Percentiles rank a stretch among this genome's conserved stretches.
Conservation (phyloP, 2,329 filamentous ascomycete species). For the Phaeosphaeria sp. region DNA sequence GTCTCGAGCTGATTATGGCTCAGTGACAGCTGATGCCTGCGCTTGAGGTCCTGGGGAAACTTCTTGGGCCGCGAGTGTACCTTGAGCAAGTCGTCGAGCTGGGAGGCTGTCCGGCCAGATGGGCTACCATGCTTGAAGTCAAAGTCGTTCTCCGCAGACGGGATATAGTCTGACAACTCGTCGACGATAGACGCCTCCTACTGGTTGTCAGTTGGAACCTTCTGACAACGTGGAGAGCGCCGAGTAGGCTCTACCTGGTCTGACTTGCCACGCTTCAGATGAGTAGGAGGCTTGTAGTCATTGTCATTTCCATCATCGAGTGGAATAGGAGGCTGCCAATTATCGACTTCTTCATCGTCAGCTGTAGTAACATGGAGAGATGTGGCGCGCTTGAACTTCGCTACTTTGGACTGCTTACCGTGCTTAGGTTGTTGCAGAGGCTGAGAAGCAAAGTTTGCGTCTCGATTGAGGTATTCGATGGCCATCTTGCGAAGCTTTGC, state of each 20-base stretch:
- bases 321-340: not conserved
- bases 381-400: not conserved
- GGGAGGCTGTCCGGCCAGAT: conserved; percentile 1
- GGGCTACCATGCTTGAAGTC: conserved; percentile 8
- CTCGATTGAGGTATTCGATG: too few relatives aligned
- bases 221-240: not conserved
- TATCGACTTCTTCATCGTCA: not conserved
- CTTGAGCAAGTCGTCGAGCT: conserved; percentile 5
- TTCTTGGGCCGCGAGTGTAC: not conserved
- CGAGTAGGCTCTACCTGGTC: not conserved
- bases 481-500: too few relatives aligned
- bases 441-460: not conserved
- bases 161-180: conserved; percentile 4
- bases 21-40: not conserved
- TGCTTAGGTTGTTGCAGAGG: not conserved
- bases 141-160: conserved; percentile 4
- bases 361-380: not conserved
- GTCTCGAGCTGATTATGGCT: conserved; percentile 2
- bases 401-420: not conserved
- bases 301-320: not conserved
- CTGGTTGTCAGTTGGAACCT: not conserved
- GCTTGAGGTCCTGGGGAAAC: not conserved
- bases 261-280: not conserved
- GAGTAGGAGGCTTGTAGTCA: not conserved
- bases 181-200: not conserved